phyloP scores from a whole-genome alignment of 1,284 basidiomycete species.

The Ganoderma lingzhi region DNA sequence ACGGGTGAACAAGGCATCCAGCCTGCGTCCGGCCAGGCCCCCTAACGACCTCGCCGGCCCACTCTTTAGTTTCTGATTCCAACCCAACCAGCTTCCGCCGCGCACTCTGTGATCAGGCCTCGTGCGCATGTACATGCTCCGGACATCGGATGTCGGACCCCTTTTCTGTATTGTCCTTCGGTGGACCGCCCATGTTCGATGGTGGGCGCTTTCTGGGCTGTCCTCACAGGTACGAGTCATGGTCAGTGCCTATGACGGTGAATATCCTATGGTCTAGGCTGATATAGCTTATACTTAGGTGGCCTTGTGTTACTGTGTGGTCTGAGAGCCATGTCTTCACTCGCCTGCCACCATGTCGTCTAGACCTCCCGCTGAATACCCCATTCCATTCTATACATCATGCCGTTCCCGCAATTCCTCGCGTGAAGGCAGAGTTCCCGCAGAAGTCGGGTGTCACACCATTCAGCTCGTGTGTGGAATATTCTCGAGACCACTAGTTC shows the following conservation, averaged over 20 bases:
- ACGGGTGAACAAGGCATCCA: not conserved
- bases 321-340: no score
- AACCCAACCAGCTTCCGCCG: not conserved
- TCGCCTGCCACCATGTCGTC: not conserved
- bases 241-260: not conserved
- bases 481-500: not conserved
- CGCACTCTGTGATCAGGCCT: not conserved
- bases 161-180: not conserved
- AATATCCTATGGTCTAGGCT: not conserved
- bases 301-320: no score
- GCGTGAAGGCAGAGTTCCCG: not conserved
- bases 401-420: not conserved
- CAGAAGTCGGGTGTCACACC: not conserved
- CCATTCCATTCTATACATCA: not conserved
- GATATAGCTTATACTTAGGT: not conserved
- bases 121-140: not conserved
- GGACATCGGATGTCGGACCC: not conserved
- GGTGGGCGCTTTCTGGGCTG: not conserved
- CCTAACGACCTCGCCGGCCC: not conserved
- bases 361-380: not conserved
- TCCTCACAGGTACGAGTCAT: not conserved
- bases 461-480: not conserved
- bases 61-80: not conserved
- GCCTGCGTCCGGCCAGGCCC: not conserved
- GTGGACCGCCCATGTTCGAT: not conserved